Evolutionary conservation across 163 green algal species (phyloP).

Genomic region (Prototheca cutis): DNA sequence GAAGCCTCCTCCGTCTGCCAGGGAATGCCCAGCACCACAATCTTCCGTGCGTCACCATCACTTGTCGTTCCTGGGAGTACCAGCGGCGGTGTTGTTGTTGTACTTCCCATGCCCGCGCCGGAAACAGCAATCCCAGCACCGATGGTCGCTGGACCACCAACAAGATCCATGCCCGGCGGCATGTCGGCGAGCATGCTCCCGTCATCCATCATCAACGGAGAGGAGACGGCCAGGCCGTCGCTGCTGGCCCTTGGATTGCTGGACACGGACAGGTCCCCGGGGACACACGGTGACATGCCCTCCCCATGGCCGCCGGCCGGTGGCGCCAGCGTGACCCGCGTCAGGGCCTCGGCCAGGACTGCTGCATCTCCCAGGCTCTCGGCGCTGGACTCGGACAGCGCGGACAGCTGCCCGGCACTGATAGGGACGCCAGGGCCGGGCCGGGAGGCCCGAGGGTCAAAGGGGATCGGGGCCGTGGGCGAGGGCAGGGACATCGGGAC

Average conservation of each 20-base stretch:
- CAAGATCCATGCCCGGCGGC: too few species aligned
- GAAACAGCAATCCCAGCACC: too few species aligned
- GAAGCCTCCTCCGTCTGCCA: constrained; percentile 57
- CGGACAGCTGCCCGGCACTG: background rate
- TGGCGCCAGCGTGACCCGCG: too few species aligned
- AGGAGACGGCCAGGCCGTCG: background rate
- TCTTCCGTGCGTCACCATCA: constrained; percentile 23
- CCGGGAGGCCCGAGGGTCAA: background rate
- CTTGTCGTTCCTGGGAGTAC: too few species aligned
- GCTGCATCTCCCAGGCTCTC: background rate
- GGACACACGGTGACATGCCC: too few species aligned
- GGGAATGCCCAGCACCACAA: constrained; percentile 41
- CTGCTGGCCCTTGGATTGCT: too few species aligned
- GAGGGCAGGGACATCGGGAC: background rate
- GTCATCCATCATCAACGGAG: background rate
- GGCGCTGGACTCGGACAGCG: background rate
- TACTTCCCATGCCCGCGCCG: too few species aligned
- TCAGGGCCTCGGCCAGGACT: background rate
- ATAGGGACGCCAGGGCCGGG: background rate
- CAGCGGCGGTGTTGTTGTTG: too few species aligned
- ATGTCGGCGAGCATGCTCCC: too few species aligned
- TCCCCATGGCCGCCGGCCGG: too few species aligned
- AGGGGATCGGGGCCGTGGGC: background rate
- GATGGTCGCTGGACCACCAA: too few species aligned
- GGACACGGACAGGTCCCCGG: too few species aligned